Evolutionary conservation across 495 filamentous ascomycete genomes (phyloP).

Genomic region (Aspergillus panamensis): DNA sequence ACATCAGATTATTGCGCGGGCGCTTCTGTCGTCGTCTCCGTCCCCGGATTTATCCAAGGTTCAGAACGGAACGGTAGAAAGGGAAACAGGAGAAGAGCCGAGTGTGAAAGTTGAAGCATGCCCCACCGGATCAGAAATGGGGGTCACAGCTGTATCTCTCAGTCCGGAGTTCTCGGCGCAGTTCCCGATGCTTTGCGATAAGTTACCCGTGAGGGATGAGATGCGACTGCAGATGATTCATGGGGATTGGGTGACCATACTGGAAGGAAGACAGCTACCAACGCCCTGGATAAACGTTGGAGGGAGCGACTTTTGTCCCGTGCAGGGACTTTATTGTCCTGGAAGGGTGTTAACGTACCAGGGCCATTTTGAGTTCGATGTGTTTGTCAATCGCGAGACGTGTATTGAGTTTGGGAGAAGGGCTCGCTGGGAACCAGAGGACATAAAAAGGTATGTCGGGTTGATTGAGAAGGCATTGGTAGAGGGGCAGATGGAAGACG

Average conservation of each 20-base stretch:
- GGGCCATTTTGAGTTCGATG: slow-evolving; percentile 45
- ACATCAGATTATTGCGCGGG: slow-evolving; percentile 46
- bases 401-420: slow-evolving; percentile 32
- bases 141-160: slow-evolving; percentile 35
- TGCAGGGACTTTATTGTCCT: slow-evolving; percentile 42
- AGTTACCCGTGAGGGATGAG: background rate
- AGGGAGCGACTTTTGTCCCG: slow-evolving; percentile 28
- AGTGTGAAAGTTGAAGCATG: slow-evolving; percentile 27
- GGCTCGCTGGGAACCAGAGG: slow-evolving; percentile 23
- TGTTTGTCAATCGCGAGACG: slow-evolving; percentile 35
- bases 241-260: slow-evolving; percentile 19
- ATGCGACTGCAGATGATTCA: slow-evolving; percentile 25
- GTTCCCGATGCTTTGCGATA: slow-evolving; percentile 18
- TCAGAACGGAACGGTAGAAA: background rate
- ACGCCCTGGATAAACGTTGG: slow-evolving; percentile 37
- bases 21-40: slow-evolving; percentile 25
- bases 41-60: background rate
- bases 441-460: slow-evolving; percentile 22
- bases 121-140: slow-evolving; percentile 37
- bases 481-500: slow-evolving; percentile 26
- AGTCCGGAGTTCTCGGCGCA: slow-evolving; percentile 25
- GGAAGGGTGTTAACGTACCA: slow-evolving; percentile 39
- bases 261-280: slow-evolving; percentile 6
- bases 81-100: background rate
- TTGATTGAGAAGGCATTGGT: slow-evolving; percentile 25